A percentile compares a stretch with the other conserved stretches of the same genome.
Evolutionary conservation across 73 alveolate genomes (phyloP).

Genomic region (Paramecium biaurelia): DNA sequence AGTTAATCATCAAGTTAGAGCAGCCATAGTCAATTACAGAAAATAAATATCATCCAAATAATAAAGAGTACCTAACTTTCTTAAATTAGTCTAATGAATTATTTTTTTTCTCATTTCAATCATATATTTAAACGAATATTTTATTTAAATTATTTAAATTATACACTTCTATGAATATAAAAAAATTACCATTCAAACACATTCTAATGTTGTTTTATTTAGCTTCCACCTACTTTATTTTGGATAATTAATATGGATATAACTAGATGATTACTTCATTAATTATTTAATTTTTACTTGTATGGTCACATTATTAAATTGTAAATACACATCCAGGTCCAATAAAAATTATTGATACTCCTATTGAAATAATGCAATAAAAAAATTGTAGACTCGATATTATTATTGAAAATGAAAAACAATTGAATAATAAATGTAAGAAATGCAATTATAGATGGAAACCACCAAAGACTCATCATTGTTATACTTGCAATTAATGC

Average conservation of each 20-base stretch:
- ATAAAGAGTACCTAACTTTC: slow-evolving; percentile 7
- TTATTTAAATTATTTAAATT: neutral
- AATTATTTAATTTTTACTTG: neutral
- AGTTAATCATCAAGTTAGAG: neutral
- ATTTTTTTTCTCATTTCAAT: neutral
- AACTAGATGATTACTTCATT: neutral
- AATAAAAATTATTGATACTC: neutral
- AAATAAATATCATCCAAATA: neutral
- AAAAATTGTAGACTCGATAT: neutral
- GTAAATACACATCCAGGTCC: neutral
- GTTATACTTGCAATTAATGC: slow-evolving; percentile 82
- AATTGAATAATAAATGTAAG: neutral
- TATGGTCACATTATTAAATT: neutral
- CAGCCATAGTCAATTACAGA: neutral
- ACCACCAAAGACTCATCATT: slow-evolving; percentile 92
- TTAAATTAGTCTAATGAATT: neutral
- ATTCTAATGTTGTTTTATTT: neutral
- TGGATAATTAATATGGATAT: neutral
- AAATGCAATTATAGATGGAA: slow-evolving; percentile 72
- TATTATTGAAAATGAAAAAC: neutral
- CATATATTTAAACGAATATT: neutral
- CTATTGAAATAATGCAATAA: neutral
- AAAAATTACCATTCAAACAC: neutral
- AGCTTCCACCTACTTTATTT: neutral
- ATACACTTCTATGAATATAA: neutral